phyloP scores from a whole-genome alignment of 768 basidiomycete genomes.

The Lepiota venenata region DNA sequence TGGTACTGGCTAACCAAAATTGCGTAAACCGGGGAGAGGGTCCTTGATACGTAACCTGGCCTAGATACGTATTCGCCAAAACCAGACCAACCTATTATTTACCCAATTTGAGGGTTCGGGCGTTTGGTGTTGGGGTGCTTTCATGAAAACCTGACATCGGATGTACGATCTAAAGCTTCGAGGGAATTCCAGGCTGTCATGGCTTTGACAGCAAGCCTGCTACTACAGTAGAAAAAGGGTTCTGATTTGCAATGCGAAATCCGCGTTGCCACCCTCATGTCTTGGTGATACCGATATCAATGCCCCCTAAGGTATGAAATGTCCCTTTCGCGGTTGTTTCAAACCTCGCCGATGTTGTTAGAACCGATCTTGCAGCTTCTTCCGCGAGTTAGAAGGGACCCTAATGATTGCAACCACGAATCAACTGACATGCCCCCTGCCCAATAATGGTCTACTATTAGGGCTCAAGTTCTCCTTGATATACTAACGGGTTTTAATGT shows the following conservation, averaged over 20 bases:
- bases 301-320: not conserved
- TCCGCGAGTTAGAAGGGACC: not conserved
- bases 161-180: constrained; percentile 1
- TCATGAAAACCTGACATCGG: not conserved
- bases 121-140: constrained; percentile 9
- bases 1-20: too few species aligned
- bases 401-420: not conserved
- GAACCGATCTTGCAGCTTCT: not conserved
- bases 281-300: not conserved
- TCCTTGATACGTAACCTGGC: too few species aligned
- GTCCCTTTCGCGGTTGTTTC: not conserved
- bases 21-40: too few species aligned
- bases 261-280: constrained; percentile 8
- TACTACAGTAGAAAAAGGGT: not conserved
- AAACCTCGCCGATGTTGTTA: not conserved
- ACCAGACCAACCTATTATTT: not conserved
- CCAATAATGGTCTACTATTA: not conserved
- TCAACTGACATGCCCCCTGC: not conserved
- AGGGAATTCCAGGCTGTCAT: not conserved
- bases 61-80: too few species aligned
- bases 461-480: not conserved
- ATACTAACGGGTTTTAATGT: not conserved
- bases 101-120: not conserved
- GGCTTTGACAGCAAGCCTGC: not conserved
- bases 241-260: constrained; percentile 8